phyloP scores from a whole-genome alignment of 2,329 filamentous ascomycete species.

The Ophiostoma australiae region DNA sequence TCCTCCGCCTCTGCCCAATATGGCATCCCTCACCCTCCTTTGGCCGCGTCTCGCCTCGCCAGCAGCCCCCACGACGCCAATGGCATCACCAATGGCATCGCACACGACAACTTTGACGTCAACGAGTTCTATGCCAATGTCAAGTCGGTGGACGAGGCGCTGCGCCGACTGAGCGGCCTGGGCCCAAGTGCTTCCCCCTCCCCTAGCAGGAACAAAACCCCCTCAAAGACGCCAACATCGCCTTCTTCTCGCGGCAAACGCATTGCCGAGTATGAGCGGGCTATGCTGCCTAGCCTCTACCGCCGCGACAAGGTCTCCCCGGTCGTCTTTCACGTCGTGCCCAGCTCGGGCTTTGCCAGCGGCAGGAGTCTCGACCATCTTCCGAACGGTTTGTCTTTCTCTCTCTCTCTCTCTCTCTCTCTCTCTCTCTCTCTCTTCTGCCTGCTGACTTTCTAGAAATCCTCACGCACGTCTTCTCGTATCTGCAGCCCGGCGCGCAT shows the following conservation, averaged over 20 bases:
- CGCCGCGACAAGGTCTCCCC: not conserved
- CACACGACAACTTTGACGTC: constrained; percentile 29
- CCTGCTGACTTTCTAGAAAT: constrained; percentile 59
- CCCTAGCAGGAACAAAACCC: not conserved
- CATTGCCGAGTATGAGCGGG: constrained; percentile 59
- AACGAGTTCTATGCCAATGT: constrained; percentile 36
- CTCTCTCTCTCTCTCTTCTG: constrained; percentile 21
- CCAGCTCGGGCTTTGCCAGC: constrained; percentile 23
- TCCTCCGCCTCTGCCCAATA: constrained; percentile 44
- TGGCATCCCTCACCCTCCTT: constrained; percentile 47
- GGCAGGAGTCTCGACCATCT: constrained; percentile 53
- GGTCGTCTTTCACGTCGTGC: constrained; percentile 3
- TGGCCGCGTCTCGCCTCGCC: not conserved
- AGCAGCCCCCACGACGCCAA: not conserved
- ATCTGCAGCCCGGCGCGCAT: constrained; percentile 80
- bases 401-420: constrained; percentile 7
- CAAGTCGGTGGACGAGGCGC: constrained; percentile 45
- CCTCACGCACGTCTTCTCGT: constrained; percentile 82
- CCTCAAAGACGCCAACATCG: not conserved
- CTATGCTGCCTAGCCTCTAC: constrained; percentile 44
- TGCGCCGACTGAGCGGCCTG: constrained; percentile 49
- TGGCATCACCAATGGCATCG: constrained; percentile 21
- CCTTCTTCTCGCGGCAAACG: constrained; percentile 43
- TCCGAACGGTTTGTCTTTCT: constrained; percentile 66
- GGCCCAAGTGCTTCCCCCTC: not conserved